Base-by-base conservation (phyloP, 2,329 filamentous ascomycete genomes). In the Graphilbum sp. region DNA sequence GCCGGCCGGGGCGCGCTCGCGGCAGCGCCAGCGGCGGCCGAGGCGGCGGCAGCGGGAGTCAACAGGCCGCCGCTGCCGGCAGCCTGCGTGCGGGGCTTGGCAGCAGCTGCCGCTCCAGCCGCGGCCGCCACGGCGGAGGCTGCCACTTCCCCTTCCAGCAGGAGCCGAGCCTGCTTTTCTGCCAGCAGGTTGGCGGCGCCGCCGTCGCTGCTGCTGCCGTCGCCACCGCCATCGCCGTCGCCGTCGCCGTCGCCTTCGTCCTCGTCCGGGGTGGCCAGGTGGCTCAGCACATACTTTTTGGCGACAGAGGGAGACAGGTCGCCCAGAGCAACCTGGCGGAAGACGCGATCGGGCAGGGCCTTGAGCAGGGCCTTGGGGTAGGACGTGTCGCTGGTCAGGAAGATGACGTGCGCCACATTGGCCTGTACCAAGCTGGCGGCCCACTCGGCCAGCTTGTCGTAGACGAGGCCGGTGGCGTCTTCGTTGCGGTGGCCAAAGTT, bases 351-450 rank as follows among this genome's bases (percentile, higher is more conserved):
- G 0, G 90, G 90, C 17, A 98, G 67, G 1, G 85, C 82, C 53
- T 85, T 90, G 42, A 81, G 77, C 2, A 96, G 64, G 0, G 83
- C 79, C 55, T 96, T 96, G 36, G 81, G 79, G 57, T 85, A 94
- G 0, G 85, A 83, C 1, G 85, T 72, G 46, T 96, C 88, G 41
- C 80, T 85, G 0, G 88, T 95, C 29, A 98, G 64, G 64, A 96
- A 94, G 41, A 98, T 78, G 40, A 96, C 86, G 55, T 96, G 90
- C 1, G 88, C 88, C 32, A 93, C 69, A 46, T 95, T 94, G 37
- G 79, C 78, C 34, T 84, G 83, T 0, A 90, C 87, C 21, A 95
- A 62, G 2, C 75, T 67, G 4, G 90, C 86, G 2, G 87, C 86
- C 84, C 88, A 96, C 51, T 95, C 85, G 0, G 86, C 76, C 35